A percentile compares a stretch with the other conserved stretches of the same genome.
These are phyloP conservation scores for Cicer yamashitae DNA, from an alignment of 306 rosid genomes.

Conservation along the genomic window DNA sequence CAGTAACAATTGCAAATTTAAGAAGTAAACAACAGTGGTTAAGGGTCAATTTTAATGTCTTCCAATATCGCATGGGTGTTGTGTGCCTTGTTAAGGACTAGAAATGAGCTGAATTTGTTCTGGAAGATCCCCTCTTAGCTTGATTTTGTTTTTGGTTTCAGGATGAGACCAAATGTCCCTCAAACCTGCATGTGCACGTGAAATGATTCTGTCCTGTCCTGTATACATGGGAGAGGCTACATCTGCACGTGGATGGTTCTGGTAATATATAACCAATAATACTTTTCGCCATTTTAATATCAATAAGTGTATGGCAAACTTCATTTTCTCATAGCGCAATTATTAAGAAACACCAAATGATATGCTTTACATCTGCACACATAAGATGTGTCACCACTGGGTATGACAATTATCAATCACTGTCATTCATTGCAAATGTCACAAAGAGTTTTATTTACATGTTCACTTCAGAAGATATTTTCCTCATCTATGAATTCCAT, in stretches of 20 bases:
- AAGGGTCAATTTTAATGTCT: neutral
- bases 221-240: neutral
- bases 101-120: neutral
- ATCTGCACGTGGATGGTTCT: slow-evolving; percentile 35
- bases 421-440: neutral
- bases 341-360: slow-evolving; percentile 39
- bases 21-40: neutral
- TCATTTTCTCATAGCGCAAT: slow-evolving; percentile 15
- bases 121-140: too few relatives aligned
- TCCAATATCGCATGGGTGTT: neutral
- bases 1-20: neutral
- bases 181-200: slow-evolving; percentile 20
- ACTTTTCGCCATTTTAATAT: neutral
- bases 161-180: neutral
- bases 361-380: neutral
- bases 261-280: neutral
- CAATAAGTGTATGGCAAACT: neutral
- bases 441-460: neutral
- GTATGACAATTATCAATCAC: neutral
- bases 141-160: neutral
- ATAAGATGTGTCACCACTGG: slow-evolving; percentile 5
- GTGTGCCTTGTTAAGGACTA: slow-evolving; percentile 6
- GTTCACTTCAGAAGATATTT: neutral
- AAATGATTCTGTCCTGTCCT: slow-evolving; percentile 16
- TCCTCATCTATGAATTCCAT: neutral